These are phyloP conservation scores for Naganishia sp. DNA, from an alignment of 1,284 basidiomycete species.

Conservation along the genomic window DNA sequence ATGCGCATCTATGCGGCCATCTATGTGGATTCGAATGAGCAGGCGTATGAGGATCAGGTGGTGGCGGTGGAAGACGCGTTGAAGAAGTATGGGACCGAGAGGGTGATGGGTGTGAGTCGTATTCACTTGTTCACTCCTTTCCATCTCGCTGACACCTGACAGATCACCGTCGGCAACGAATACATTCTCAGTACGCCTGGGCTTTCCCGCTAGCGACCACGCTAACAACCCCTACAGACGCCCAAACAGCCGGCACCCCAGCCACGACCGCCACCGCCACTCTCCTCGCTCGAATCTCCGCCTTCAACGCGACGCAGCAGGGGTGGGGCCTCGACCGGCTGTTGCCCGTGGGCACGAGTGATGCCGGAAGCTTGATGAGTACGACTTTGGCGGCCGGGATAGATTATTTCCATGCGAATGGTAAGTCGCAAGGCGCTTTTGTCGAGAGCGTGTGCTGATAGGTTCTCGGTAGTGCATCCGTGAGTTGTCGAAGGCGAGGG, in stretches of 20 bases:
- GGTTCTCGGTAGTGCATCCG: slow-evolving; percentile 66
- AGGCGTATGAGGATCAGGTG: slow-evolving; percentile 72
- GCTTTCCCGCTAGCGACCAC: slow-evolving; percentile 47
- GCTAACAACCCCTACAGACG: slow-evolving; percentile 31
- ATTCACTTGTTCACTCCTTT: slow-evolving; percentile 44
- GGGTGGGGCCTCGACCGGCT: slow-evolving; percentile 56
- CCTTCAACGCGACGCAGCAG: slow-evolving; percentile 61
- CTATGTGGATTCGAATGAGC: slow-evolving; percentile 66
- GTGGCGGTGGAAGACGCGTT: slow-evolving; percentile 64
- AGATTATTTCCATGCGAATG: slow-evolving; percentile 66
- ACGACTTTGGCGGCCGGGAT: slow-evolving; percentile 65
- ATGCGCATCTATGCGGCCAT: slow-evolving; percentile 84
- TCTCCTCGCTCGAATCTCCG: slow-evolving; percentile 67
- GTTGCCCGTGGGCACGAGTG: slow-evolving; percentile 80
- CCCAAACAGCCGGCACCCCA: slow-evolving; percentile 45
- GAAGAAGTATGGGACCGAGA: slow-evolving; percentile 71
- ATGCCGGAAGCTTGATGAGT: slow-evolving; percentile 86
- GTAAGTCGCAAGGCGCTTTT: slow-evolving; percentile 8
- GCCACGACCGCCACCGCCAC: slow-evolving; percentile 59
- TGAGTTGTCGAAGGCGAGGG: slow-evolving; percentile 40
- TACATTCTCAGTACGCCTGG: slow-evolving; percentile 71
- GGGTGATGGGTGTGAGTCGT: slow-evolving; percentile 72
- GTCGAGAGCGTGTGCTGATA: slow-evolving; percentile 55
- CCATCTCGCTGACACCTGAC: slow-evolving; percentile 31
- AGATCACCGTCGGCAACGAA: slow-evolving; percentile 61